Percentiles rank a stretch among this genome's conserved stretches.
phyloP scores from a whole-genome alignment of 177 flowering plant species.

The Vitis hybrid region DNA sequence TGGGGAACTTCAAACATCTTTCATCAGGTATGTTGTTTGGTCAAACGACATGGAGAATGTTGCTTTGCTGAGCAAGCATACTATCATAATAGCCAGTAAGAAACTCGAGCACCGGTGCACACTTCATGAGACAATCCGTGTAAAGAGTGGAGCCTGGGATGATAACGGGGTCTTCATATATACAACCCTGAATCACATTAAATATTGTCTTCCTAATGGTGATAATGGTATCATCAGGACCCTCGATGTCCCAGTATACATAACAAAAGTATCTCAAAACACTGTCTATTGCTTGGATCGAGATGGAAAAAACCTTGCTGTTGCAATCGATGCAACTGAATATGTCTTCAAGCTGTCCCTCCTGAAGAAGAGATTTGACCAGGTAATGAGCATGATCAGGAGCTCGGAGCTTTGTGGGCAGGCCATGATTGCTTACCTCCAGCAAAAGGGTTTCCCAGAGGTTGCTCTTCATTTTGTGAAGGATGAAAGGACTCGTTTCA shows the following conservation, averaged over 20 bases:
- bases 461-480: conserved; percentile 39
- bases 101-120: conserved; percentile 27
- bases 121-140: conserved; percentile 29
- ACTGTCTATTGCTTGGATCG: conserved; percentile 23
- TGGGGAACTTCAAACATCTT: conserved; percentile 25
- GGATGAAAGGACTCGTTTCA: conserved; percentile 35
- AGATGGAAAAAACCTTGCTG: conserved; percentile 22
- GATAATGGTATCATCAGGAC: conserved; percentile 25
- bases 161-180: conserved; percentile 27
- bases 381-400: conserved; percentile 34
- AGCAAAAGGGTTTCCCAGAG: conserved; percentile 37
- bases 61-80: conserved; percentile 26
- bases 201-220: conserved; percentile 29
- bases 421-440: conserved; percentile 35
- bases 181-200: conserved; percentile 17
- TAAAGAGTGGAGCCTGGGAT: conserved; percentile 30
- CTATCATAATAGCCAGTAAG: conserved; percentile 21
- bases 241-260: conserved; percentile 24
- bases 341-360: conserved; percentile 31
- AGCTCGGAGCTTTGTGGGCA: conserved; percentile 38
- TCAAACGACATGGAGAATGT: conserved; percentile 22
- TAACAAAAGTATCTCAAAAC: conserved; percentile 19
- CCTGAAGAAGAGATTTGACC: conserved; percentile 26
- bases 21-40: conserved; percentile 24
- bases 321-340: conserved; percentile 26